A percentile compares a stretch with the other conserved stretches of the same genome.
Conservation (phyloP, 192 early-diverging fungal genomes). For the Podila epigama region DNA sequence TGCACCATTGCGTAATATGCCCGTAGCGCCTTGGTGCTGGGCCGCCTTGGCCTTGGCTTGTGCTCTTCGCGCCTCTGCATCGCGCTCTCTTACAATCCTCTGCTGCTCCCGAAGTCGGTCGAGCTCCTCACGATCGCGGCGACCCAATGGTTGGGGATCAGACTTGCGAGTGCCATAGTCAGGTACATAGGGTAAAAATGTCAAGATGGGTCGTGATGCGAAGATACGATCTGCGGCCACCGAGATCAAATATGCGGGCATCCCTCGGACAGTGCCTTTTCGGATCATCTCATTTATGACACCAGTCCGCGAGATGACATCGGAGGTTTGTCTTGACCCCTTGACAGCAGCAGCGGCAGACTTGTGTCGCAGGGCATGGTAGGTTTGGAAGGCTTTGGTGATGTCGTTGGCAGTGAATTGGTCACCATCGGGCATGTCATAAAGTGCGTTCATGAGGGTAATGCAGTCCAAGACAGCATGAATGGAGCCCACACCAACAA, state of each 20-base stretch:
- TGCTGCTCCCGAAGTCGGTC: background rate
- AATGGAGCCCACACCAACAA: background rate
- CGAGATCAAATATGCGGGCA: background rate
- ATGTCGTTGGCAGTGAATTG: slow-evolving; percentile 17
- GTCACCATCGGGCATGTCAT: background rate
- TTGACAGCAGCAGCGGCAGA: slow-evolving; percentile 22
- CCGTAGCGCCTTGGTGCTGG: background rate
- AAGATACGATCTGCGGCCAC: slow-evolving; percentile 4
- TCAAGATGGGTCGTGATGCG: slow-evolving; percentile 1
- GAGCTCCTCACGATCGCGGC: background rate
- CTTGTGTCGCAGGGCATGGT: slow-evolving; percentile 18
- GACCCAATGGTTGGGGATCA: background rate
- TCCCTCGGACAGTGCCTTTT: background rate
- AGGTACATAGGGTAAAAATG: background rate
- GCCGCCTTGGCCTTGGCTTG: background rate
- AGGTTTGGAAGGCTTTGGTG: slow-evolving; percentile 17
- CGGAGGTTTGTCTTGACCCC: background rate
- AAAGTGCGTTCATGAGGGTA: background rate
- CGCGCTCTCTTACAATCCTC: too few species aligned
- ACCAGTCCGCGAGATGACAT: background rate
- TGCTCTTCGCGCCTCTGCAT: background rate
- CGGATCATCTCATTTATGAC: background rate
- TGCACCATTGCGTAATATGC: background rate
- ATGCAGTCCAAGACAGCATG: background rate
- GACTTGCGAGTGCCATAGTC: background rate